Evolutionary conservation across 257 asterid species (phyloP).

Genomic region (Schizonepeta tenuifolia): DNA sequence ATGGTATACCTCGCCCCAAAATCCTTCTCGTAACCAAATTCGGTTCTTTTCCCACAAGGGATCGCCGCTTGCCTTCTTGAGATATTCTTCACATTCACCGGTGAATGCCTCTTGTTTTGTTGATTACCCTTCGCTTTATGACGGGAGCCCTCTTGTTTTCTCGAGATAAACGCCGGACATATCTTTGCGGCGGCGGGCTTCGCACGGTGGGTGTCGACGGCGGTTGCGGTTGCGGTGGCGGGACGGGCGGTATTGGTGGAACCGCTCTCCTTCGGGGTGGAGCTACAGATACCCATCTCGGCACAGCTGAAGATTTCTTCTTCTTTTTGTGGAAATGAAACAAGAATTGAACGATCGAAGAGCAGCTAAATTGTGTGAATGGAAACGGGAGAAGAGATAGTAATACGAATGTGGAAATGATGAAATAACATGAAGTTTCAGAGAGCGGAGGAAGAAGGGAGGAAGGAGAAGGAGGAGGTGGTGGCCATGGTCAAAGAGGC

Average conservation of each 20-base stretch:
- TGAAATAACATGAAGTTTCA: background rate
- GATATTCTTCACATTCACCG: slow-evolving; percentile 13
- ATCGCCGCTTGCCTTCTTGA: slow-evolving; percentile 9
- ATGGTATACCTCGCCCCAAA: slow-evolving; percentile 31
- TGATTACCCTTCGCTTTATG: slow-evolving; percentile 19
- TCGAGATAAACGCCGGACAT: background rate
- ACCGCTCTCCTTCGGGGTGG: slow-evolving; percentile 25
- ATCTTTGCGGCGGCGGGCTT: background rate
- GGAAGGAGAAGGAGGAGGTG: slow-evolving; percentile 29
- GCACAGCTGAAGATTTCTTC: background rate
- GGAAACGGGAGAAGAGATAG: background rate
- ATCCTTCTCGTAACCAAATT: slow-evolving; percentile 32
- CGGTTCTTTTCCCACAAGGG: slow-evolving; percentile 35
- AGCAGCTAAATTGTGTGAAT: slow-evolving; percentile 1
- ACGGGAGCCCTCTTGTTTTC: slow-evolving; percentile 32
- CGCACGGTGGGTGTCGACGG: background rate
- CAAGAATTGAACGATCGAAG: background rate
- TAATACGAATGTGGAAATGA: slow-evolving; percentile 19
- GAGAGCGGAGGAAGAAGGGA: slow-evolving; percentile 27
- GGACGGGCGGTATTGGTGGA: slow-evolving; percentile 1
- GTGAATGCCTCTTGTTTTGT: slow-evolving; percentile 24
- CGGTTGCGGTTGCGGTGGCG: slow-evolving; percentile 9
- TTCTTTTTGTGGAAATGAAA: background rate
- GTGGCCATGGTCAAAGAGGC: slow-evolving; percentile 33
- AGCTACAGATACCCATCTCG: slow-evolving; percentile 33